A percentile compares a stretch with the other conserved stretches of the same genome.
Conservation (phyloP, 371 early-diverging fungal genomes). For the Mucor sp. region DNA sequence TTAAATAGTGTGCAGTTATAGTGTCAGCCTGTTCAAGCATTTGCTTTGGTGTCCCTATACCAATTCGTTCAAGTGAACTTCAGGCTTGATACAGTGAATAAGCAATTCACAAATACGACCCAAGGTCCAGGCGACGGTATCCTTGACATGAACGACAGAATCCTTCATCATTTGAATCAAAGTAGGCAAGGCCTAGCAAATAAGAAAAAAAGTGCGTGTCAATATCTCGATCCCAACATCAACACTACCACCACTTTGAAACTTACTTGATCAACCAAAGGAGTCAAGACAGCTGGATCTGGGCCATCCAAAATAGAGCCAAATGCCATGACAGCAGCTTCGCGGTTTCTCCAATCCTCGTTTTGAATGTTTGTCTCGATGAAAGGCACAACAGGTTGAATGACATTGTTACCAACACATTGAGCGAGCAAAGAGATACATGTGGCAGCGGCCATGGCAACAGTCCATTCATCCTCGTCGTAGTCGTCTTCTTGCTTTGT, state of each 20-base stretch:
- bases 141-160: constrained; percentile 83
- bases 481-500: constrained; percentile 96
- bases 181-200: constrained; percentile 72
- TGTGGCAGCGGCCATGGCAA: constrained; percentile 96
- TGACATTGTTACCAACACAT: constrained; percentile 77
- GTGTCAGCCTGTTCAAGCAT: no score
- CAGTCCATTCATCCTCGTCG: constrained; percentile 98
- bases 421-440: constrained; percentile 88
- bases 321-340: constrained; percentile 98
- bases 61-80: constrained; percentile 71
- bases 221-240: not conserved
- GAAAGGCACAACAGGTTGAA: constrained; percentile 84
- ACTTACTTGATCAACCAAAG: constrained; percentile 72
- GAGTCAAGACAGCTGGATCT: constrained; percentile 59
- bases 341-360: constrained; percentile 90
- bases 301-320: constrained; percentile 97
- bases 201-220: not conserved
- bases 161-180: constrained; percentile 91
- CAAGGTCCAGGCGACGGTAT: constrained; percentile 95
- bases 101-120: constrained; percentile 87
- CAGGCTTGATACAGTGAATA: constrained; percentile 74
- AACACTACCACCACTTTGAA: no score
- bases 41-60: no score
- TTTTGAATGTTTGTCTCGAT: constrained; percentile 83
- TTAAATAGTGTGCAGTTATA: no score